Percentiles rank a stretch among this genome's conserved stretches.
Conservation (phyloP, 495 filamentous ascomycete genomes). For the Penicillium coprophilum region DNA sequence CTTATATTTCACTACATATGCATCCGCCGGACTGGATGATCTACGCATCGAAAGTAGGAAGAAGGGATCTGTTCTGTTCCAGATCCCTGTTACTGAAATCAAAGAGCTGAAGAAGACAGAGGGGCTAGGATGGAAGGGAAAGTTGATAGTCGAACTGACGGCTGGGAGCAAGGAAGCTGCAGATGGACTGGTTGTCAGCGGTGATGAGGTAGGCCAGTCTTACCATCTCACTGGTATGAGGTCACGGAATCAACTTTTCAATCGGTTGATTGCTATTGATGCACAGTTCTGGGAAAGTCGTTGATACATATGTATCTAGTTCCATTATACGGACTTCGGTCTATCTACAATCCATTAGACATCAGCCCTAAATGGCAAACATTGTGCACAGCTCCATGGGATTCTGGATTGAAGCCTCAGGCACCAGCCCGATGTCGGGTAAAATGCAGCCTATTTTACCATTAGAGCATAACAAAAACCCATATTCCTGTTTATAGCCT, state of each 20-base stretch:
- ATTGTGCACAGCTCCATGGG: neutral
- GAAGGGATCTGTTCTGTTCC: slow-evolving; percentile 40
- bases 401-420: neutral
- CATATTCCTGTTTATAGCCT: too few relatives aligned
- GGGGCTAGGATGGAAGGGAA: slow-evolving; percentile 86
- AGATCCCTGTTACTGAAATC: slow-evolving; percentile 59
- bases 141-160: slow-evolving; percentile 80
- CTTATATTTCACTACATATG: slow-evolving; percentile 51
- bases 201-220: slow-evolving; percentile 47
- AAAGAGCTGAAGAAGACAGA: slow-evolving; percentile 77
- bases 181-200: slow-evolving; percentile 72
- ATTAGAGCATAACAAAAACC: too few relatives aligned
- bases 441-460: too few relatives aligned
- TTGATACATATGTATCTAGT: slow-evolving; percentile 54
- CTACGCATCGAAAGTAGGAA: slow-evolving; percentile 44
- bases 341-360: neutral
- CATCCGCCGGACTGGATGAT: slow-evolving; percentile 29
- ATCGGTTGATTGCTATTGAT: slow-evolving; percentile 77
- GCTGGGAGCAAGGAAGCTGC: slow-evolving; percentile 67
- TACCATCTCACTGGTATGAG: slow-evolving; percentile 70
- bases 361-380: neutral
- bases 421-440: too few relatives aligned
- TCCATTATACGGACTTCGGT: neutral
- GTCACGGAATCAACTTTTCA: slow-evolving; percentile 79
- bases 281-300: slow-evolving; percentile 86